Evolutionary conservation across 2,329 filamentous ascomycete species (phyloP).

Genomic region (Clonostachys rhizophaga): DNA sequence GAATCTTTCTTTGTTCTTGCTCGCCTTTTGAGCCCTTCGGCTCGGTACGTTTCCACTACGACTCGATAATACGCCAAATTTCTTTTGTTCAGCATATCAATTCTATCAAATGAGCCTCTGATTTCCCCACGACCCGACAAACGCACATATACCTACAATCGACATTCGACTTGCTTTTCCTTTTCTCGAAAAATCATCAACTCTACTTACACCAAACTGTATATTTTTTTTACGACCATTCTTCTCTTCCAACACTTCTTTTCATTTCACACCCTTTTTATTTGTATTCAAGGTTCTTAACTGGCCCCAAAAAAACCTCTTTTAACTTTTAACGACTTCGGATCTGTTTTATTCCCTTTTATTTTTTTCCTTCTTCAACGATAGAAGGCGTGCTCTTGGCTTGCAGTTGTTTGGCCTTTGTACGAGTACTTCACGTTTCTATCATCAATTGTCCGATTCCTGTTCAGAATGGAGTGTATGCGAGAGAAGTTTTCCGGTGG

Average conservation of each 20-base stretch:
- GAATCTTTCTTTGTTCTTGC: conserved; percentile 27
- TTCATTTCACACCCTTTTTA: conserved; percentile 1
- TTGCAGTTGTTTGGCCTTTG: conserved; percentile 1
- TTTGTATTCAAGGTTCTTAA: background rate
- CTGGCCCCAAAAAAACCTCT: conserved; percentile 1
- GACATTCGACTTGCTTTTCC: background rate
- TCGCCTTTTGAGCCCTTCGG: conserved; percentile 18
- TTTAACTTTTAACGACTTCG: conserved; percentile 1
- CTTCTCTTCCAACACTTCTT: background rate
- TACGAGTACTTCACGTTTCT: conserved; percentile 8
- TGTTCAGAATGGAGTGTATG: conserved; percentile 71
- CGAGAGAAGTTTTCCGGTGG: conserved; percentile 75
- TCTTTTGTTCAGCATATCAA: conserved; percentile 21
- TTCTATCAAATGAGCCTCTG: conserved; percentile 35
- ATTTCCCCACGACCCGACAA: conserved; percentile 20
- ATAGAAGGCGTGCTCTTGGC: background rate
- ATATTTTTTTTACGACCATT: background rate
- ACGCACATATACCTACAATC: background rate
- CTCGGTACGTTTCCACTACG: conserved; percentile 20
- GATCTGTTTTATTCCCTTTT: background rate
- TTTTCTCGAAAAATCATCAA: background rate
- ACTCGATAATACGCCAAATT: conserved; percentile 24
- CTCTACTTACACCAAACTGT: background rate
- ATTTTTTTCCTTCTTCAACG: conserved; percentile 5
- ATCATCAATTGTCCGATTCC: conserved; percentile 8